A percentile compares a stretch with the other conserved stretches of the same genome.
phyloP scores from a whole-genome alignment of 805 yeast genomes.

The Isabelozyma heimii region DNA sequence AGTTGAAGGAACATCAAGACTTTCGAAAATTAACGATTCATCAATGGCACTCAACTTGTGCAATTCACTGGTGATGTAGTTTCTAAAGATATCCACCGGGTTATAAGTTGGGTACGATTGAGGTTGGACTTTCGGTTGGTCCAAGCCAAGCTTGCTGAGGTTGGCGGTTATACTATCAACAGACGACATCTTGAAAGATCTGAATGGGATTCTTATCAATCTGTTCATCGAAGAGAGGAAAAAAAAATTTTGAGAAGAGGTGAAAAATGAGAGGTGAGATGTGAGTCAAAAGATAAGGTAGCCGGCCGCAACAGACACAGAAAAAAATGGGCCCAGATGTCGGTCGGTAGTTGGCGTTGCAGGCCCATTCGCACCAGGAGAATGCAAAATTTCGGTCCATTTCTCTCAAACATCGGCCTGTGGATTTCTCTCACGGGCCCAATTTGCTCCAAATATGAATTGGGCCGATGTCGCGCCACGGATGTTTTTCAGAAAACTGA shows the following conservation, averaged over 20 bases:
- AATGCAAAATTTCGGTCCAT: background rate
- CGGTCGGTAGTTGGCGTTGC: too few relatives aligned
- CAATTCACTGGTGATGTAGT: conserved; percentile 80
- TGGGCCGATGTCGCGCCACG: too few relatives aligned
- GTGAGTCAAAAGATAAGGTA: background rate
- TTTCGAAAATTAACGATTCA: conserved; percentile 66
- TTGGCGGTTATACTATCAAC: conserved; percentile 31
- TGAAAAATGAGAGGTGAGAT: background rate
- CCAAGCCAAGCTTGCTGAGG: conserved; percentile 34
- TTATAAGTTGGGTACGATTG: conserved; percentile 77
- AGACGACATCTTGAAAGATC: background rate
- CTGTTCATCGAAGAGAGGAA: background rate
- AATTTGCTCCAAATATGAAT: too few relatives aligned
- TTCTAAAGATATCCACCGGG: conserved; percentile 84
- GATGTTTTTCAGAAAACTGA: too few relatives aligned
- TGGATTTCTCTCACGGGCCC: too few relatives aligned
- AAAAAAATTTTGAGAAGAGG: background rate
- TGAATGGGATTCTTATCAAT: background rate
- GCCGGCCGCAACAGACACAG: background rate
- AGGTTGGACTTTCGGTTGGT: conserved; percentile 42
- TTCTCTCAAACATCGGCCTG: too few relatives aligned
- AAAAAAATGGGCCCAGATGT: too few relatives aligned
- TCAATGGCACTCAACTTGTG: conserved; percentile 72
- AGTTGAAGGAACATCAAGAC: conserved; percentile 83
- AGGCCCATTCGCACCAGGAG: too few relatives aligned